A percentile compares a stretch with the other conserved stretches of the same genome.
Conservation (phyloP, 495 filamentous ascomycete genomes). For the Penicillium argentinense region DNA sequence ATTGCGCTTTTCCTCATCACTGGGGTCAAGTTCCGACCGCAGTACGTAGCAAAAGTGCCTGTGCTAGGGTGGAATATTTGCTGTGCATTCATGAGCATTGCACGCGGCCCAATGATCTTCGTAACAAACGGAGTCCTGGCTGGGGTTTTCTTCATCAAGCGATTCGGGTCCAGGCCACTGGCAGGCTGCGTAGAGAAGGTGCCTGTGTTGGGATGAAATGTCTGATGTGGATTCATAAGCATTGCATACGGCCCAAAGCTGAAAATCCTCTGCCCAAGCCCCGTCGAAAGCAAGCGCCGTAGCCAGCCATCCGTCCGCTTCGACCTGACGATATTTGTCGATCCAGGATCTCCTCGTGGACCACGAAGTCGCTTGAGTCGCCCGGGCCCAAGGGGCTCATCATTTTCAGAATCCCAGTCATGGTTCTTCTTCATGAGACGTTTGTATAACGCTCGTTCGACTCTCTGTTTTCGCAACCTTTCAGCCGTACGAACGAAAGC, state of each 20-base stretch:
- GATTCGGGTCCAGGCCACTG: no score
- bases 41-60: constrained; percentile 47
- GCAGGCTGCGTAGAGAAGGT: constrained; percentile 49
- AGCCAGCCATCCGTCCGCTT: not conserved
- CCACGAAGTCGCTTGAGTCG: constrained; percentile 37
- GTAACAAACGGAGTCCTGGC: constrained; percentile 3
- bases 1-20: constrained; percentile 11
- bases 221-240: constrained; percentile 40
- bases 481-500: constrained; percentile 30
- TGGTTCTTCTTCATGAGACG: constrained; percentile 12
- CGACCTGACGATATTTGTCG: constrained; percentile 9
- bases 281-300: not conserved
- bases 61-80: constrained; percentile 39
- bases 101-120: constrained; percentile 30
- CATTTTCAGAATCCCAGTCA: constrained; percentile 3
- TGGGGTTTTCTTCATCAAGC: not conserved
- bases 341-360: not conserved
- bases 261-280: not conserved
- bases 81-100: constrained; percentile 48
- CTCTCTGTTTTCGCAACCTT: constrained; percentile 23
- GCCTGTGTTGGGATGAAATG: constrained; percentile 39
- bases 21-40: no score
- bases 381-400: constrained; percentile 14
- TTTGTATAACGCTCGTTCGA: constrained; percentile 31
- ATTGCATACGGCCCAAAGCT: not conserved